These are phyloP conservation scores for Bolboschoenoplectus hybrid DNA, from an alignment of 202 grass and related monocot species.

Conservation along the genomic window DNA sequence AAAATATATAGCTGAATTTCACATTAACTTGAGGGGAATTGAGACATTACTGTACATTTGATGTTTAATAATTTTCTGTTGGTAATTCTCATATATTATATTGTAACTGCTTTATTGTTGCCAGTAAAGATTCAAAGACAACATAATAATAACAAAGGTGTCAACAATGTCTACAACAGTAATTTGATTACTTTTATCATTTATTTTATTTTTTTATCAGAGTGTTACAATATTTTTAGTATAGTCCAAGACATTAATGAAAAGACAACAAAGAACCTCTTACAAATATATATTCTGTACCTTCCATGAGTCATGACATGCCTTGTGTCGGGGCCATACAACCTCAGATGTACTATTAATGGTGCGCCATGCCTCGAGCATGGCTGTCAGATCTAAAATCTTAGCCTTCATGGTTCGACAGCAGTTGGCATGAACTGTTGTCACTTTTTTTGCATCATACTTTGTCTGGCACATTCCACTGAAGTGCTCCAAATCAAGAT, in stretches of 20 bases:
- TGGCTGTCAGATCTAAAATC: constrained; percentile 59
- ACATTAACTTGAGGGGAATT: not conserved
- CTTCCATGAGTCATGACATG: constrained; percentile 61
- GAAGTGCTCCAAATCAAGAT: constrained; percentile 70
- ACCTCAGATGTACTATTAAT: constrained; percentile 21
- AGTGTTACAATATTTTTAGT: not conserved
- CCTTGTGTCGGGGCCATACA: constrained; percentile 56
- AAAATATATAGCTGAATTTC: not conserved
- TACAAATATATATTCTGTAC: constrained; percentile 16
- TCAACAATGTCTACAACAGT: not conserved
- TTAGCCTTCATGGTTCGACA: constrained; percentile 73
- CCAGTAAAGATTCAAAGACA: not conserved
- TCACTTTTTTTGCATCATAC: constrained; percentile 46
- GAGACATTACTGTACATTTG: not conserved
- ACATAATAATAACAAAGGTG: not conserved
- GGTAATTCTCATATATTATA: not conserved
- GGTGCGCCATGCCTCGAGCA: constrained; percentile 33
- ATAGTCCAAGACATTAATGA: not conserved
- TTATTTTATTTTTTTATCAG: not conserved
- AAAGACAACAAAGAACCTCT: not conserved
- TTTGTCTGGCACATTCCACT: constrained; percentile 78
- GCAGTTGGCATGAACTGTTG: constrained; percentile 84
- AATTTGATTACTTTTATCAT: not conserved
- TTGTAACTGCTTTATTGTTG: not conserved
- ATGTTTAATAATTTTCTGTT: not conserved